Evolutionary conservation across 106 monocot species (phyloP).

Genomic region (Phalaenopsis equestris): DNA sequence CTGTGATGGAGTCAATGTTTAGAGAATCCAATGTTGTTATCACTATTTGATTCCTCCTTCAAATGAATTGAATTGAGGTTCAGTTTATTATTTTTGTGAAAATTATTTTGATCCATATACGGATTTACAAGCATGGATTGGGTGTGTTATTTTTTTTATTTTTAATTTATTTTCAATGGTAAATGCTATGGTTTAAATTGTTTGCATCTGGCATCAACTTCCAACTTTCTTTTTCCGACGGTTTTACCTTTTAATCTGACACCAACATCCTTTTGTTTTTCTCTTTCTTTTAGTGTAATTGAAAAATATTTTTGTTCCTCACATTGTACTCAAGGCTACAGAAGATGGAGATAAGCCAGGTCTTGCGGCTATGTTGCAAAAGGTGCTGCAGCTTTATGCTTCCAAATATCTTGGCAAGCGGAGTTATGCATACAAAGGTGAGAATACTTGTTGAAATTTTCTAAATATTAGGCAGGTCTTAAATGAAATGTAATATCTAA

Average conservation of each 20-base stretch:
- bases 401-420: slow-evolving; percentile 71
- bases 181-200: not conserved
- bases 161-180: too few relatives aligned
- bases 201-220: not conserved
- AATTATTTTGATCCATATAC: too few relatives aligned
- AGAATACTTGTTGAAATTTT: not conserved
- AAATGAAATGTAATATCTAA: not conserved
- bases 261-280: not conserved
- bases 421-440: slow-evolving; percentile 91
- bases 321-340: slow-evolving; percentile 41
- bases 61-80: too few relatives aligned
- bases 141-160: too few relatives aligned
- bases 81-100: too few relatives aligned
- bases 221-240: not conserved
- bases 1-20: too few relatives aligned
- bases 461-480: not conserved
- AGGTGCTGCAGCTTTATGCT: slow-evolving; percentile 87
- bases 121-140: too few relatives aligned
- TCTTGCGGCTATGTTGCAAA: slow-evolving; percentile 88
- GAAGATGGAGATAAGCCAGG: slow-evolving; percentile 97
- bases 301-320: slow-evolving; percentile 2
- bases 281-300: not conserved
- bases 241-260: not conserved
- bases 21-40: too few relatives aligned
- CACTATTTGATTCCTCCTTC: too few relatives aligned